These are phyloP conservation scores for Lactarius akahatsu DNA, from an alignment of 768 basidiomycete genomes.

Conservation along the genomic window DNA sequence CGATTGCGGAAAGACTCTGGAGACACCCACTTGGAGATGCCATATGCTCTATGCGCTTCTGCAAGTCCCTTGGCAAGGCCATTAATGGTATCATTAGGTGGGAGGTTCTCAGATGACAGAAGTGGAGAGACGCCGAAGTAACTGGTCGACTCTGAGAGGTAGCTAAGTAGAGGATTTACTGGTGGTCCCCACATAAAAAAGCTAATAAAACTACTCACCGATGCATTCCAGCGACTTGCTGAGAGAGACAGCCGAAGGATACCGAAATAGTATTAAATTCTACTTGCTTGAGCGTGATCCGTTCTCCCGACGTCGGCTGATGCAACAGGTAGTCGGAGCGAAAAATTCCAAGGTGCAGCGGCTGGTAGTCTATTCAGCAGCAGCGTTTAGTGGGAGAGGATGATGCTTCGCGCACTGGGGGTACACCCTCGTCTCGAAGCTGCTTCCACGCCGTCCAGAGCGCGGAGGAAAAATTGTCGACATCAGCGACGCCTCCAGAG, in stretches of 20 bases:
- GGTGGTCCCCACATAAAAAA: not conserved
- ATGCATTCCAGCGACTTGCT: constrained; percentile 69
- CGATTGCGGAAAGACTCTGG: not conserved
- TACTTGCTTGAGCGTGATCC: constrained; percentile 77
- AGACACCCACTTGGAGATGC: constrained; percentile 46
- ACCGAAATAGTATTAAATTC: constrained; percentile 98
- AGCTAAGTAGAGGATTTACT: constrained; percentile 43
- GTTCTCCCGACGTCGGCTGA: constrained; percentile 38
- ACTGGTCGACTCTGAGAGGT: constrained; percentile 60
- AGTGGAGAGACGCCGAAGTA: constrained; percentile 63
- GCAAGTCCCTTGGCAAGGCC: constrained; percentile 76
- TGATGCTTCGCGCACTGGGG: constrained; percentile 45
- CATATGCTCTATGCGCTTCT: constrained; percentile 75
- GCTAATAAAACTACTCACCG: constrained; percentile 46
- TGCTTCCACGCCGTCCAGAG: constrained; percentile 86
- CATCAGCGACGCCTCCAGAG: constrained; percentile 69
- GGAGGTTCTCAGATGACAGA: constrained; percentile 58
- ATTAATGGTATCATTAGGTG: constrained; percentile 66
- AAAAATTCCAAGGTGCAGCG: constrained; percentile 85
- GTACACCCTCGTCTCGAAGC: constrained; percentile 61
- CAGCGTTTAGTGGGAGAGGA: constrained; percentile 24
- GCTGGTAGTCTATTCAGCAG: constrained; percentile 46
- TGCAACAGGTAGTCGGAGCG: constrained; percentile 95
- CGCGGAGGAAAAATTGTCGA: constrained; percentile 82
- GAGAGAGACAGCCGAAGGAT: constrained; percentile 81